Conservation (phyloP, 768 basidiomycete species). For the Leccinum incarnatum region DNA sequence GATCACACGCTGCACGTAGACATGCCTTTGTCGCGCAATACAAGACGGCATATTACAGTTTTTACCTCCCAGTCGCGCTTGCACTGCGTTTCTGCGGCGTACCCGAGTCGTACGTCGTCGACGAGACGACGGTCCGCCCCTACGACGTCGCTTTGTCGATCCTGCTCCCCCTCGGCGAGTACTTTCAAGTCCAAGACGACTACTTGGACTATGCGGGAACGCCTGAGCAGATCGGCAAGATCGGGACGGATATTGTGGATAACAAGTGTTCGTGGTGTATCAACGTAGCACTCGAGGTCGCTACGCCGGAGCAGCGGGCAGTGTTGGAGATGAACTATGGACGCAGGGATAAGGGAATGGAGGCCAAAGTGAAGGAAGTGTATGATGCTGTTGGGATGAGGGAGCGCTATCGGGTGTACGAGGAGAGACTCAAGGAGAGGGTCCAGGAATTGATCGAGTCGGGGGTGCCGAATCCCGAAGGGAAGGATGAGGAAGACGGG, state of each 20-base stretch:
- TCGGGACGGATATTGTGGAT: slow-evolving; percentile 97
- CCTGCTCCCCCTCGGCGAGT: slow-evolving; percentile 3
- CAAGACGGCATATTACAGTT: slow-evolving; percentile 60
- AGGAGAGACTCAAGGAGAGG: slow-evolving; percentile 65
- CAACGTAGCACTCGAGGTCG: slow-evolving; percentile 79
- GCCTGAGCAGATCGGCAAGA: slow-evolving; percentile 91
- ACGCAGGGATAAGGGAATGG: slow-evolving; percentile 45
- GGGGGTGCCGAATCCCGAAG: slow-evolving; percentile 40
- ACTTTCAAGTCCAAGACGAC: slow-evolving; percentile 55
- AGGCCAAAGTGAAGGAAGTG: slow-evolving; percentile 61
- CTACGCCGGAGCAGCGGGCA: slow-evolving; percentile 50
- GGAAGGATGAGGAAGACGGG: slow-evolving; percentile 5
- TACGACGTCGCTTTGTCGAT: slow-evolving; percentile 1
- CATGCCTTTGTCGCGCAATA: not conserved
- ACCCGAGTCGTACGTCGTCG: slow-evolving; percentile 32
- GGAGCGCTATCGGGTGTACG: slow-evolving; percentile 70
- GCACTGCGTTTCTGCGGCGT: slow-evolving; percentile 3
- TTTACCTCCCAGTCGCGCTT: slow-evolving; percentile 5
- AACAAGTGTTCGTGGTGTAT: slow-evolving; percentile 99
- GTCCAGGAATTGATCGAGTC: slow-evolving; percentile 65
- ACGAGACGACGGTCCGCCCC: slow-evolving; percentile 30
- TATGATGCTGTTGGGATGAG: slow-evolving; percentile 19
- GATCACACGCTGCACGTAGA: not conserved
- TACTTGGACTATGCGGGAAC: slow-evolving; percentile 93
- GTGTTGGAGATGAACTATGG: slow-evolving; percentile 68